Evolutionary conservation across 495 filamentous ascomycete genomes (phyloP).

Genomic region (Penicillium goetzii): DNA sequence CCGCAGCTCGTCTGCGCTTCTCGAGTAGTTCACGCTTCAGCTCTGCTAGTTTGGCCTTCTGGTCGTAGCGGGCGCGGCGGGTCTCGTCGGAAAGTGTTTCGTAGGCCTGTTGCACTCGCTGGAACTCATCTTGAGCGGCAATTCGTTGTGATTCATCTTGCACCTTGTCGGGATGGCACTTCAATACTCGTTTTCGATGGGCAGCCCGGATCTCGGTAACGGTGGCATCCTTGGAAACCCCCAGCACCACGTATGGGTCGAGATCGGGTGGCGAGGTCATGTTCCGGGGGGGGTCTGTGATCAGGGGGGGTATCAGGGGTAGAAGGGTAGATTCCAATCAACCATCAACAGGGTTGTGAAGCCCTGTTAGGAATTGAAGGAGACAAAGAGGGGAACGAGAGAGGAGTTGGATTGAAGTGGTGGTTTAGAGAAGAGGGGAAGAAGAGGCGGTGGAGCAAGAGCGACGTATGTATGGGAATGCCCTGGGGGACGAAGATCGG

Average conservation of each 20-base stretch:
- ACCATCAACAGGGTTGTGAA: slow-evolving; percentile 2
- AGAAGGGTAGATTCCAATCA: slow-evolving; percentile 1
- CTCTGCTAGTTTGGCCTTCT: slow-evolving; percentile 66
- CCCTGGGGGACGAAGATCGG: slow-evolving; percentile 24
- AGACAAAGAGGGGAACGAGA: slow-evolving; percentile 5
- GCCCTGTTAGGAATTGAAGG: slow-evolving; percentile 18
- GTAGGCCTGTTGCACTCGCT: slow-evolving; percentile 91
- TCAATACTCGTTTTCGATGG: slow-evolving; percentile 90
- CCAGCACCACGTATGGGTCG: slow-evolving; percentile 84
- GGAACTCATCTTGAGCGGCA: slow-evolving; percentile 81
- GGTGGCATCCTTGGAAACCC: slow-evolving; percentile 74
- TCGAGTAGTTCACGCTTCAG: slow-evolving; percentile 56
- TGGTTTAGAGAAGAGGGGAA: slow-evolving; percentile 29
- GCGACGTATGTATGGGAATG: slow-evolving; percentile 17
- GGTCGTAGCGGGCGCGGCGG: slow-evolving; percentile 74
- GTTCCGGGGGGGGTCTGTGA: slow-evolving; percentile 20
- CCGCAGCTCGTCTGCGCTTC: slow-evolving; percentile 33
- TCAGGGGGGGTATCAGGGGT: background rate
- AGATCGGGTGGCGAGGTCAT: slow-evolving; percentile 69
- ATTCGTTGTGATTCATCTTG: slow-evolving; percentile 70
- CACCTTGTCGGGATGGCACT: slow-evolving; percentile 95
- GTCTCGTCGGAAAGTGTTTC: slow-evolving; percentile 84
- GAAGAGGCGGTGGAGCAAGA: slow-evolving; percentile 27
- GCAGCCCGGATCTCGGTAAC: slow-evolving; percentile 74
- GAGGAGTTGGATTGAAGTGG: slow-evolving; percentile 4